Evolutionary conservation across 2,329 filamentous ascomycete genomes (phyloP).

Genomic region (Paramyrothecium roridum): DNA sequence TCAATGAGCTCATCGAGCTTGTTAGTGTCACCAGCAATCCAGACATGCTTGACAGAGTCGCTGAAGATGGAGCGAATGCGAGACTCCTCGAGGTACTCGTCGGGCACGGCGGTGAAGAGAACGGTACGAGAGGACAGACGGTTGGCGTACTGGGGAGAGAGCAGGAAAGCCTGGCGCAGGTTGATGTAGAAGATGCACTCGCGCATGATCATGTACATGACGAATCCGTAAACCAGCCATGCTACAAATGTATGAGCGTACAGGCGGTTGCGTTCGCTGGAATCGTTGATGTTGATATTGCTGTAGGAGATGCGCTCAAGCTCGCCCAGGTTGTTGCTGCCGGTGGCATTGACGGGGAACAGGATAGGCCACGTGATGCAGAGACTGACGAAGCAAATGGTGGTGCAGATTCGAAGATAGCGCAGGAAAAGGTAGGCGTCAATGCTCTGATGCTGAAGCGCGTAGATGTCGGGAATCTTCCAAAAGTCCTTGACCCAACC

Average conservation of each 20-base stretch:
- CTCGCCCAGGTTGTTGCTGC: constrained; percentile 61
- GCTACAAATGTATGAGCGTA: constrained; percentile 80
- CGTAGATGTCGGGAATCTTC: constrained; percentile 68
- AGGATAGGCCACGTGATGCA: constrained; percentile 83
- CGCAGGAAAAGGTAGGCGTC: constrained; percentile 88
- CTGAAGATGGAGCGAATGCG: constrained; percentile 77
- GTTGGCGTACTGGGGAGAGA: constrained; percentile 77
- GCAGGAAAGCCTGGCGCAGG: constrained; percentile 87
- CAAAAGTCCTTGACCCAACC: constrained; percentile 62
- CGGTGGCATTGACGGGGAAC: constrained; percentile 80
- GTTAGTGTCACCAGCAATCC: constrained; percentile 74
- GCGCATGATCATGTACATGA: constrained; percentile 85
- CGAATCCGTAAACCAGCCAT: constrained; percentile 81
- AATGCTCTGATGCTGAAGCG: constrained; percentile 82
- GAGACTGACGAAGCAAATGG: constrained; percentile 78
- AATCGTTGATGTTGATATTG: constrained; percentile 44
- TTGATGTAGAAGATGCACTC: constrained; percentile 95
- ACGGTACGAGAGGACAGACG: constrained; percentile 89
- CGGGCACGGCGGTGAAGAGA: constrained; percentile 84
- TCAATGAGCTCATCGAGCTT: constrained; percentile 75
- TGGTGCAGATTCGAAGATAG: constrained; percentile 72
- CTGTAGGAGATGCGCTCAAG: constrained; percentile 47
- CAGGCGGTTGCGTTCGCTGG: constrained; percentile 55
- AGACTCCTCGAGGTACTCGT: constrained; percentile 68
- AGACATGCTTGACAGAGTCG: constrained; percentile 74